A percentile compares a stretch with the other conserved stretches of the same genome.
Conservation (phyloP, 2,329 filamentous ascomycete genomes). For the Penicillium sp. region DNA sequence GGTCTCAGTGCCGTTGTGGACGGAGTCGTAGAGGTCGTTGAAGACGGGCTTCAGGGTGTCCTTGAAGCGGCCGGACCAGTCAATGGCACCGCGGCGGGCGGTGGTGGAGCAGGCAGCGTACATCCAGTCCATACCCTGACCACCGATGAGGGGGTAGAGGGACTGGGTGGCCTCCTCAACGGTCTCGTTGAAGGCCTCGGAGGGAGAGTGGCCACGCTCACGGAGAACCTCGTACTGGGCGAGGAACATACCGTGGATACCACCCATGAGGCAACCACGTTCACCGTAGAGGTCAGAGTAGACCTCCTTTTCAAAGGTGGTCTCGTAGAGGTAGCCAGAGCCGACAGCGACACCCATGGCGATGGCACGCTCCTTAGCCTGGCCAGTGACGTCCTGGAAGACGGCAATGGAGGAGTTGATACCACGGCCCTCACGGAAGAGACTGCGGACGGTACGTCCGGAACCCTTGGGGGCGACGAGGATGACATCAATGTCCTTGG, state of each 20-base stretch:
- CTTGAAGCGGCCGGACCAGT: conserved; percentile 98
- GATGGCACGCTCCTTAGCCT: conserved; percentile 96
- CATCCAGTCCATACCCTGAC: conserved; percentile 99
- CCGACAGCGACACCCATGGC: conserved; percentile 96
- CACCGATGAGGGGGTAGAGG: conserved; percentile 95
- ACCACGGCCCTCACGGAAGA: conserved; percentile 98
- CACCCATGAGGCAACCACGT: conserved; percentile 99
- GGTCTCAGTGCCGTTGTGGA: conserved; percentile 90
- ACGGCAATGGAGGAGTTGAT: conserved; percentile 99
- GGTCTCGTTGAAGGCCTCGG: conserved; percentile 99
- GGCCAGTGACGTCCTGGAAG: conserved; percentile 96
- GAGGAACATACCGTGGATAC: conserved; percentile 99
- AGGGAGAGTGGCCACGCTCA: conserved; percentile 95
- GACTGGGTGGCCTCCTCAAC: conserved; percentile 99
- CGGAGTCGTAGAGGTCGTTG: conserved; percentile 93
- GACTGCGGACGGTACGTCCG: conserved; percentile 94
- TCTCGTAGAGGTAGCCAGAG: conserved; percentile 99
- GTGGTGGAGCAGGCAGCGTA: conserved; percentile 99
- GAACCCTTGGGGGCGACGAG: conserved; percentile 99
- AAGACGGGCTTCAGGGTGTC: conserved; percentile 98
- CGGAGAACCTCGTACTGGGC: conserved; percentile 99
- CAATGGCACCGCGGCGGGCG: conserved; percentile 95
- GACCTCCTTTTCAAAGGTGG: conserved; percentile 99
- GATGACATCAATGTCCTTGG: conserved; percentile 96
- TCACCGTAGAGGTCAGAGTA: conserved; percentile 99